Percentiles rank a stretch among this genome's conserved stretches.
Conservation (phyloP, 208 protist species). For the Leishmania major region DNA sequence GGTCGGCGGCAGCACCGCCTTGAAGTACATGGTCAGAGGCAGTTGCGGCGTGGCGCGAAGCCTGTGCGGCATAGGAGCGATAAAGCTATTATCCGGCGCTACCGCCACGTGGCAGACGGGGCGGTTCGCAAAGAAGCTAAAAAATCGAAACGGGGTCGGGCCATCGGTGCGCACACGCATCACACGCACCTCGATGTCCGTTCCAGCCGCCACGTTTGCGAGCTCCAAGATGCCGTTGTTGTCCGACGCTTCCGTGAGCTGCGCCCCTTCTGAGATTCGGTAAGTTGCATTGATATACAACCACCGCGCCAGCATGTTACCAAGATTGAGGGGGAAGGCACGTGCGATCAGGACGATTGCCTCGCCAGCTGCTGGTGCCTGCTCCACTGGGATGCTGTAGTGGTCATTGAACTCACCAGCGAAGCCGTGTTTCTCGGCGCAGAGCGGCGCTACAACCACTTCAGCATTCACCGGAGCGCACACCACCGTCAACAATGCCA, state of each 20-base stretch:
- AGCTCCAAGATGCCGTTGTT: conserved; percentile 68
- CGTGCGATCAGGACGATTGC: conserved; percentile 66
- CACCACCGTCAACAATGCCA: background rate
- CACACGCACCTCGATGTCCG: conserved; percentile 66
- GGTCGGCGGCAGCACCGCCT: conserved; percentile 34
- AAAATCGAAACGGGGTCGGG: conserved; percentile 80
- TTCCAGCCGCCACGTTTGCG: conserved; percentile 42
- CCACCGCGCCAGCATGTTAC: conserved; percentile 38
- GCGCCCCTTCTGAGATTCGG: conserved; percentile 34
- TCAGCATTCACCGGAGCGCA: conserved; percentile 5
- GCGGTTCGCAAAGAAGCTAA: conserved; percentile 73
- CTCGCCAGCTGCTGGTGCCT: conserved; percentile 35
- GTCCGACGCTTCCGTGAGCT: conserved; percentile 39
- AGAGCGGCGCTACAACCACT: conserved; percentile 34
- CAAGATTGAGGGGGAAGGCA: conserved; percentile 45
- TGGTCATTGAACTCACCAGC: conserved; percentile 70
- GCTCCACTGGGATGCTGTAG: conserved; percentile 50
- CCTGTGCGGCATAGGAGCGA: conserved; percentile 48
- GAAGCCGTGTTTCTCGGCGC: conserved; percentile 70
- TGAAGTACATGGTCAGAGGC: conserved; percentile 57
- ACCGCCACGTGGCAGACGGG: conserved; percentile 70
- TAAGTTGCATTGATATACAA: conserved; percentile 72
- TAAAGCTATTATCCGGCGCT: conserved; percentile 50
- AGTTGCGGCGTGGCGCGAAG: conserved; percentile 11
- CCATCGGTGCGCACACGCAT: conserved; percentile 47